Evolutionary conservation across 2,329 filamentous ascomycete species (phyloP), one percentile per base, ranked within the genome.

Genomic region (Penicillium hesseltinei): DNA sequence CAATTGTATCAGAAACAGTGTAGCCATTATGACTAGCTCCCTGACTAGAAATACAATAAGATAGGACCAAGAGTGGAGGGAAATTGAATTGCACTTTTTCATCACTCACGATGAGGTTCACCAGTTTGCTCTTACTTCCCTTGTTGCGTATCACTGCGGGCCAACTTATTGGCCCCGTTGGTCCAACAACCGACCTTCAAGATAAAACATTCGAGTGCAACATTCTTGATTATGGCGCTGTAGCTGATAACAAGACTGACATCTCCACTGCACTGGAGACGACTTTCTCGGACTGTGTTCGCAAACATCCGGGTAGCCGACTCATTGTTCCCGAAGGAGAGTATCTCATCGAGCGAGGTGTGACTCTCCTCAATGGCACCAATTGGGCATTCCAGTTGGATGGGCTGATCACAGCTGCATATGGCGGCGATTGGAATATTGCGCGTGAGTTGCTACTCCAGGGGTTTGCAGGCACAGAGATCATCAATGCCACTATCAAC

Each of bases 361-460:
- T 73, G 1, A 61, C 69, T 27, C 58, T 72, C 9, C 62, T 58
- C 46, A 71, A 71, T 44, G 71, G 59, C 0, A 72, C 68, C 8
- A 67, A 69, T n/a, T 75, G 70, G 64, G 73, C 73, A 6, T 61
- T 75, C 19, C 72, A 64, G 54, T 47, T 66, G 25, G 73, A 75
- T 56, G 73, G 73, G 3, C 58, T 75, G 33, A 63, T 72, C n/a
- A 72, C 67, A 1, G 62, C 68, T 44, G 65, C 67, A 4, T 73
- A 71, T 47, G 64, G 62, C 17, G 63, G 69, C 2, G 66, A 70
- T 36, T 73, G 66, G 65, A 58, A 58, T 6, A 65, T 71, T 51
- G 60, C 63, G 11, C 67, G 70, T 66, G 62, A 61, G 61, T 62
- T 68, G 48, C 64, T 72, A 33, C 64, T 73, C 54, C 61, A 71